Evolutionary conservation across 345 rosid genomes (phyloP).

Genomic region (Litchi chinensis): DNA sequence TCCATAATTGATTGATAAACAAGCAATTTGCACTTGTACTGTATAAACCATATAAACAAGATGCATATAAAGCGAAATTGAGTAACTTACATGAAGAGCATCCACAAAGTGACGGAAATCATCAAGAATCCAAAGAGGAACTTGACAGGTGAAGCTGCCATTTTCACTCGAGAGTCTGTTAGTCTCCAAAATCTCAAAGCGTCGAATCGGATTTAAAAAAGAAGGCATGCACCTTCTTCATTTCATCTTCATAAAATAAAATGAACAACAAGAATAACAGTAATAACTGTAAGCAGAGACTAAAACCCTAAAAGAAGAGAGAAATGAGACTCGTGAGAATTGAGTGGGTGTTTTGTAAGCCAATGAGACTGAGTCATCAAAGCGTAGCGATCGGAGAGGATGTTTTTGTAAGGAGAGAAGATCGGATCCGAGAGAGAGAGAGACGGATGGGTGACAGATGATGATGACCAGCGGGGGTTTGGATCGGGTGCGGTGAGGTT

Average conservation of each 20-base stretch:
- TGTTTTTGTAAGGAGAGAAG: conserved; percentile 32
- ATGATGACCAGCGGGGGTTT: conserved; percentile 32
- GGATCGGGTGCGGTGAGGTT: conserved; percentile 38
- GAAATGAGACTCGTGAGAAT: conserved; percentile 14
- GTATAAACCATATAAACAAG: background rate
- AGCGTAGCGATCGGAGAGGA: conserved; percentile 27
- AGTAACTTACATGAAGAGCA: conserved; percentile 79
- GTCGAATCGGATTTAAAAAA: conserved; percentile 29
- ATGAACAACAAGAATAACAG: background rate
- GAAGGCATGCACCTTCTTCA: conserved; percentile 38
- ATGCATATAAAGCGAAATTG: background rate
- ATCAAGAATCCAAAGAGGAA: conserved; percentile 85
- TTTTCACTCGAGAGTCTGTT: conserved; percentile 28
- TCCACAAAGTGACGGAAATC: conserved; percentile 75
- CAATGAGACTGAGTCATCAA: conserved; percentile 35
- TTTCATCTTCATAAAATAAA: conserved; percentile 12
- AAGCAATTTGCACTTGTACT: too few species aligned
- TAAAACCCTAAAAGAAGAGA: conserved; percentile 27
- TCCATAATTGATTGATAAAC: conserved; percentile 13
- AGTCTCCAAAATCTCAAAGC: conserved; percentile 18
- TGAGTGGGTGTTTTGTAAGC: conserved; percentile 18
- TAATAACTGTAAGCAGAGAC: background rate
- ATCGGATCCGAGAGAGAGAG: conserved; percentile 61
- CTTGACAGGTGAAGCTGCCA: conserved; percentile 94
- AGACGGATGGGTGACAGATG: conserved; percentile 26